Evolutionary conservation across 169 alveolate species (phyloP), one percentile per base, ranked within the genome.

Genomic region (Blepharisma undulans): DNA sequence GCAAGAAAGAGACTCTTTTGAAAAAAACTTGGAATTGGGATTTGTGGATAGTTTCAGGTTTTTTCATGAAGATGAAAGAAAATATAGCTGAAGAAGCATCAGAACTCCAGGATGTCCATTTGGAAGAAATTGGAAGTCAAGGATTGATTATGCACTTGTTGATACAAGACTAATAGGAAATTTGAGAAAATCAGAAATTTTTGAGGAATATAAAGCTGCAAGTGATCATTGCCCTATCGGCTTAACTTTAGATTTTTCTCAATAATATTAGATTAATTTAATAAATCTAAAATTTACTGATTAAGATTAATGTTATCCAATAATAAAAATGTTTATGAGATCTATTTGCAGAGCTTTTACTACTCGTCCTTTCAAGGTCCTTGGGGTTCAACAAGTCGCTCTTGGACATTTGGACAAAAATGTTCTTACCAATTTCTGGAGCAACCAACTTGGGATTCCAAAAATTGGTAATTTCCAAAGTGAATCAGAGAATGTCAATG

Each of bases 351-450:
- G 91, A 72, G 27, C n/a, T 27, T 88, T 88, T 76, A 61, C 93
- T 59, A 48, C 76, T 76, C 87, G 95, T 36, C 95, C 95, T 32
- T 94, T 94, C 88, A 94, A 91, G 59, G 89, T 94, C 16, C 71
- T 94, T 22, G 96, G 96, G 66, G 89, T 94, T 71, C 90, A 94
- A 79, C 92, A 94, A 48, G 77, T 94, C 16, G 96, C 96, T 16
- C 32, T 94, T 16, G 96, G 96, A 21, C 76, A 66, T 29, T 66
- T 90, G 34, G 93, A 94, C 36, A 94, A 94, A 72, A 78, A 90
- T 29, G 88, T 77, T n/a, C 90, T 94, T 12, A 72, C 89, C 32
- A 72, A 87, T 59, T 94, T 94, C 89, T 94, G 96, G 96, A 88
- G 93, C 34, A 95, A 92, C 19, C 61, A 32, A 22, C 90, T 94